A percentile compares a stretch with the other conserved stretches of the same genome.
These are phyloP conservation scores for Metschnikowia drakensbergensis DNA, from an alignment of 805 yeast species.

Conservation along the genomic window DNA sequence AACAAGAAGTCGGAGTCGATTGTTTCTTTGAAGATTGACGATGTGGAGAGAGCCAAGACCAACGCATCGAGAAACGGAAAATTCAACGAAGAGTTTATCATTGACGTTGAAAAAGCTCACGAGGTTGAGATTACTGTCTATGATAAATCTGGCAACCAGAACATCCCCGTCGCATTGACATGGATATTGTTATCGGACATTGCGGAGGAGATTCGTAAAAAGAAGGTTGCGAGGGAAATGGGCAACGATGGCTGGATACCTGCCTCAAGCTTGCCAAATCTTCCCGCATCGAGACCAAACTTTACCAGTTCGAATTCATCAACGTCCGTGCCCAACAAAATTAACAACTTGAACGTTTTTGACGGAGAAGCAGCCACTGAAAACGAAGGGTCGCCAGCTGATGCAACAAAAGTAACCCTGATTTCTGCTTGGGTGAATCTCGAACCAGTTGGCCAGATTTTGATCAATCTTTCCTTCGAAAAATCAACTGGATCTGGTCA, in stretches of 20 bases:
- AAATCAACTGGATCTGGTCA: slow-evolving; percentile 45
- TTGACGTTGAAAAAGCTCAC: slow-evolving; percentile 84
- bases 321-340: neutral
- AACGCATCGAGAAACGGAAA: slow-evolving; percentile 70
- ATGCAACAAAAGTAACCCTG: slow-evolving; percentile 28
- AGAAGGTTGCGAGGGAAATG: slow-evolving; percentile 65
- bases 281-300: slow-evolving; percentile 6
- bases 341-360: neutral
- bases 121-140: slow-evolving; percentile 87
- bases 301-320: slow-evolving; percentile 4
- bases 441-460: slow-evolving; percentile 92
- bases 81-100: slow-evolving; percentile 78
- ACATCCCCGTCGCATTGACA: slow-evolving; percentile 84
- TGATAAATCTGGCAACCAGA: slow-evolving; percentile 65
- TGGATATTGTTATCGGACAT: slow-evolving; percentile 91
- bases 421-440: slow-evolving; percentile 83
- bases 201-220: slow-evolving; percentile 91
- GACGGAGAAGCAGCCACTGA: neutral
- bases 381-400: slow-evolving; percentile 1
- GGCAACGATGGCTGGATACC: slow-evolving; percentile 84
- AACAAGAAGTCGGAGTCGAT: slow-evolving; percentile 76
- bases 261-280: slow-evolving; percentile 50
- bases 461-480: slow-evolving; percentile 72
- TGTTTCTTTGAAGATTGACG: slow-evolving; percentile 81
- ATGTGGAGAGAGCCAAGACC: slow-evolving; percentile 75